Conservation (phyloP, 768 basidiomycete genomes). For the Megacollybia marginata region DNA sequence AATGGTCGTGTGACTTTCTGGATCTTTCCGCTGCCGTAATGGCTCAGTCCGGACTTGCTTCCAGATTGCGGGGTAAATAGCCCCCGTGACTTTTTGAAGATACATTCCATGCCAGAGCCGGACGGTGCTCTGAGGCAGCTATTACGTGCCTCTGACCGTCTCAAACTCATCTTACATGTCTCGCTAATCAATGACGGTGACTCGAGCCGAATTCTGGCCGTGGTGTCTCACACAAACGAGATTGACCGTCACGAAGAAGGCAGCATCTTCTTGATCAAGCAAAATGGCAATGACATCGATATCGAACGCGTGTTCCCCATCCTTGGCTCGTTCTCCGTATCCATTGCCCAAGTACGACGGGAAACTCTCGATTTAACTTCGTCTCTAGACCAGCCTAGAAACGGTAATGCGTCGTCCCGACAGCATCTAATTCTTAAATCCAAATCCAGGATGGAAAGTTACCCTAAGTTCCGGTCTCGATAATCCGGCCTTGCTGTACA, state of each 20-base stretch:
- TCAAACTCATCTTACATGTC: neutral
- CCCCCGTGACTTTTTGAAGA: no score
- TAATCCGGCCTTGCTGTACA: conserved; percentile 34
- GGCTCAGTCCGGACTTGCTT: no score
- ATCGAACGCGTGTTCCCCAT: conserved; percentile 52
- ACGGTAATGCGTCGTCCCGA: conserved; percentile 27
- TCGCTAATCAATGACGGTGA: neutral
- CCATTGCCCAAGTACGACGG: conserved; percentile 47
- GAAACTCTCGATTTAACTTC: conserved; percentile 20
- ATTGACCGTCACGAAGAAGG: conserved; percentile 42
- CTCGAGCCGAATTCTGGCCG: conserved; percentile 31
- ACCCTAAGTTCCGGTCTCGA: conserved; percentile 6
- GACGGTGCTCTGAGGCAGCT: no score
- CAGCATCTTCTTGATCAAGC: conserved; percentile 6
- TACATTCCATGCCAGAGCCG: no score
- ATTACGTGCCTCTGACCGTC: no score
- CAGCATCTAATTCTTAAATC: neutral
- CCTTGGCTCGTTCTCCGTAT: conserved; percentile 42
- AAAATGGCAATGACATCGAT: conserved; percentile 25
- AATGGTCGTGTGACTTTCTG: neutral
- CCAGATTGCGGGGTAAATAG: no score
- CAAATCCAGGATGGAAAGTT: conserved; percentile 4
- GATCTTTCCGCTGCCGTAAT: neutral
- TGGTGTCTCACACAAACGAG: conserved; percentile 41
- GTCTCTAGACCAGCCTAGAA: conserved; percentile 21